Percentiles rank a stretch among this genome's conserved stretches.
These are phyloP conservation scores for Abrus precatorius DNA, from an alignment of 306 rosid genomes.

Conservation along the genomic window DNA sequence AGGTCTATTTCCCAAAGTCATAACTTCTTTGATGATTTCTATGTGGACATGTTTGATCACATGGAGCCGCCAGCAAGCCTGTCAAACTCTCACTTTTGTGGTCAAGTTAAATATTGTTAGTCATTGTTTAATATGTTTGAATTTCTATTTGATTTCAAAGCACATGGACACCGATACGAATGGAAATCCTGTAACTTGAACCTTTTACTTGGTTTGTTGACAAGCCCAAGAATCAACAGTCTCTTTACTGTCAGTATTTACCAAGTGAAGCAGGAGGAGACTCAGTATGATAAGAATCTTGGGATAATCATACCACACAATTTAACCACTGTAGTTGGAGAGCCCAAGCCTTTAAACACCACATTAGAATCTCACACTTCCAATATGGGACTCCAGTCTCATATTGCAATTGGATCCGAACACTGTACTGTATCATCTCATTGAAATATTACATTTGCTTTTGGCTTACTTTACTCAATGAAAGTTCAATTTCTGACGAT, in stretches of 20 bases:
- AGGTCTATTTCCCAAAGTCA: no score
- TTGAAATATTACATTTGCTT: not conserved
- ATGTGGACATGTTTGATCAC: not conserved
- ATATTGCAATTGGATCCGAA: no score
- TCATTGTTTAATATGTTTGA: not conserved
- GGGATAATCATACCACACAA: no score
- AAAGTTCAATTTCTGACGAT: constrained; percentile 3
- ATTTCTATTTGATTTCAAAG: not conserved
- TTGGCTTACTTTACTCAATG: not conserved
- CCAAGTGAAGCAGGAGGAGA: constrained; percentile 86
- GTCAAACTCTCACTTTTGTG: not conserved
- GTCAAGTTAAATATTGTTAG: not conserved
- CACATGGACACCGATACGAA: not conserved
- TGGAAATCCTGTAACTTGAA: not conserved
- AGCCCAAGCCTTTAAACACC: no score
- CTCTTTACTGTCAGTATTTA: constrained; percentile 64
- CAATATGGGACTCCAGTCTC: no score
- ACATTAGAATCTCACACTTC: no score
- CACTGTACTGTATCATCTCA: constrained; percentile 17
- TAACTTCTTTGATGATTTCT: not conserved
- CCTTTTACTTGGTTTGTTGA: not conserved
- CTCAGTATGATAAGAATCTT: constrained; percentile 51
- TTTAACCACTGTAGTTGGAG: no score
- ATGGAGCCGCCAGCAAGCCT: not conserved
- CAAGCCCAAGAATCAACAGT: constrained; percentile 60